A percentile compares a stretch with the other conserved stretches of the same genome.
Evolutionary conservation across 495 filamentous ascomycete species (phyloP).

Genomic region (Podospora appendiculata): DNA sequence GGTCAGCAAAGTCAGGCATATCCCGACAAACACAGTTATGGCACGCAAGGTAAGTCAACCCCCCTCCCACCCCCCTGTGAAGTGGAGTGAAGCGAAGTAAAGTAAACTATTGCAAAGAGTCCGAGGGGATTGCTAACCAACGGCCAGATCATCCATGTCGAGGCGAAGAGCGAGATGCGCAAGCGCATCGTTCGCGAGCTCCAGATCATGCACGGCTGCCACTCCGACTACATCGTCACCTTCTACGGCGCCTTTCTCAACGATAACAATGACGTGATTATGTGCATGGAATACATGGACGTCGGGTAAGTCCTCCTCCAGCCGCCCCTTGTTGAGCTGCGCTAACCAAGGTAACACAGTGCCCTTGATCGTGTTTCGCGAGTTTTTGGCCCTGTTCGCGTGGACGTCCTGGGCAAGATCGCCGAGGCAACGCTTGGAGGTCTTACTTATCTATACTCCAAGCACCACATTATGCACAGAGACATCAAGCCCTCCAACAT

Average conservation of each 20-base stretch:
- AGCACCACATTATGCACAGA: constrained; percentile 94
- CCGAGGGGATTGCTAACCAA: not conserved
- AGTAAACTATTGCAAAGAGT: too few species aligned
- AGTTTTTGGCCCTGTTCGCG: constrained; percentile 87
- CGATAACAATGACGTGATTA: constrained; percentile 89
- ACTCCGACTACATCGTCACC: constrained; percentile 89
- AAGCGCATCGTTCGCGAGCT: constrained; percentile 94
- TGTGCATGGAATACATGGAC: constrained; percentile 99
- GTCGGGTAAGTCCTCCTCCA: constrained; percentile 62
- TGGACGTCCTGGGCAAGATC: constrained; percentile 99
- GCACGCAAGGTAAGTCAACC: constrained; percentile 72
- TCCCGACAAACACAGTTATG: constrained; percentile 92
- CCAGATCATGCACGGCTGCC: constrained; percentile 96
- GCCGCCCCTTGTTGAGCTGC: not conserved
- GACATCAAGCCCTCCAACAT: constrained; percentile 99
- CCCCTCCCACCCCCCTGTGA: not conserved
- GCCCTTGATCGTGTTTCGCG: constrained; percentile 93
- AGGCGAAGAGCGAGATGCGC: constrained; percentile 91
- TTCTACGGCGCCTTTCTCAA: constrained; percentile 98
- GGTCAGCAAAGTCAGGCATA: constrained; percentile 94
- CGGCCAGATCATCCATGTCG: constrained; percentile 89
- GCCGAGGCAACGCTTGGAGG: constrained; percentile 94
- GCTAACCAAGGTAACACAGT: constrained; percentile 44
- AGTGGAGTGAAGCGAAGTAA: too few species aligned
- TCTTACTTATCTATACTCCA: constrained; percentile 87